Percentiles rank a stretch among this genome's conserved stretches.
Evolutionary conservation across 306 rosid genomes (phyloP).

Genomic region (Casuarina cunninghamiana): DNA sequence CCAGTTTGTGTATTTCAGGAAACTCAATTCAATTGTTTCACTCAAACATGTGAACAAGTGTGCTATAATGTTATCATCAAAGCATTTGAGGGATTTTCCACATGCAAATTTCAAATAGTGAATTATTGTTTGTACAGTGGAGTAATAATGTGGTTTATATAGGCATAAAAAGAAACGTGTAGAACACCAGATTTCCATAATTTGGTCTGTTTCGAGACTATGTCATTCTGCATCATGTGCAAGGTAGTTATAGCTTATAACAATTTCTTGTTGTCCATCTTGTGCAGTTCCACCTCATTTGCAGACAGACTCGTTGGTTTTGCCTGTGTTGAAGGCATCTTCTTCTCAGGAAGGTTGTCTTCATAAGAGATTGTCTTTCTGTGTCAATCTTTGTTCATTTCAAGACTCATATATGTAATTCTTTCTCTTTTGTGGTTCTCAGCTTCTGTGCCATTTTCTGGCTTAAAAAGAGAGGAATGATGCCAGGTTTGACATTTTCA

Average conservation of each 20-base stretch:
- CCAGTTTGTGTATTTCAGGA: neutral
- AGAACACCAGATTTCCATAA: neutral
- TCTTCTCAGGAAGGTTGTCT: conserved; percentile 89
- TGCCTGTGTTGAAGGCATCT: conserved; percentile 91
- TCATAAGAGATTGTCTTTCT: conserved; percentile 9
- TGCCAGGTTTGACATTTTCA: conserved; percentile 91
- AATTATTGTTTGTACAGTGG: neutral
- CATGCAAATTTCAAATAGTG: neutral
- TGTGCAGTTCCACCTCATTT: conserved; percentile 70
- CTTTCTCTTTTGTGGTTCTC: conserved; percentile 33
- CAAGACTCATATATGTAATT: conserved; percentile 7
- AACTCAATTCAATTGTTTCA: neutral
- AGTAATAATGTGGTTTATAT: neutral
- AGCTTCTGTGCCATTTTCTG: conserved; percentile 97
- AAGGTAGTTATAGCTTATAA: conserved; percentile 12
- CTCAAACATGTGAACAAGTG: neutral
- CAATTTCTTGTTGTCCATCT: conserved; percentile 34
- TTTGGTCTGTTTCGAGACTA: too few species aligned
- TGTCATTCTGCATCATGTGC: conserved; percentile 10
- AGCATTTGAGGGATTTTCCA: neutral
- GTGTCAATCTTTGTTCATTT: conserved; percentile 7
- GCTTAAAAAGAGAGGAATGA: conserved; percentile 86
- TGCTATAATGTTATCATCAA: neutral
- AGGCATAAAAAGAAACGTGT: neutral
- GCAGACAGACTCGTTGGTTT: conserved; percentile 87